Percentiles rank a stretch among this genome's conserved stretches.
Conservation (phyloP, 352 stramenopile species). For the Phytophthora constricta region DNA sequence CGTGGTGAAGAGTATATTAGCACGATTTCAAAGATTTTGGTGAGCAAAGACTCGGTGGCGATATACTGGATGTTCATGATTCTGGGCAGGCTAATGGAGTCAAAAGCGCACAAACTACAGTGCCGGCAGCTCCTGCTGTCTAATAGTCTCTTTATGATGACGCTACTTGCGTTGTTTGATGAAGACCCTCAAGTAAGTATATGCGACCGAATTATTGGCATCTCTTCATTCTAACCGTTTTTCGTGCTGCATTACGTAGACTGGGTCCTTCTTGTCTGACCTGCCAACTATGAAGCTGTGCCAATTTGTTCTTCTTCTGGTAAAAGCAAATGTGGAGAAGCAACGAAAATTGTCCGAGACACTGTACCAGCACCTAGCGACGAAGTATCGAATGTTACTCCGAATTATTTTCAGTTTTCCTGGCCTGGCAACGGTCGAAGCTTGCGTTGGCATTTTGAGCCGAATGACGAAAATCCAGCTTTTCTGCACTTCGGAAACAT, state of each 20-base stretch:
- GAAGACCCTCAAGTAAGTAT: conserved; percentile 62
- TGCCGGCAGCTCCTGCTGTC: conserved; percentile 70
- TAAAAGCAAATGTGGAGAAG: conserved; percentile 71
- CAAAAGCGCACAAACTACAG: conserved; percentile 61
- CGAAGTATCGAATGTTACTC: conserved; percentile 79
- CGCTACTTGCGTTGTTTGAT: conserved; percentile 75
- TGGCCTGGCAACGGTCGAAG: conserved; percentile 70
- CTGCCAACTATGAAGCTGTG: conserved; percentile 82
- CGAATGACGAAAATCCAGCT: conserved; percentile 75
- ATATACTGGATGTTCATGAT: conserved; percentile 85
- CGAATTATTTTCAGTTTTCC: conserved; percentile 84
- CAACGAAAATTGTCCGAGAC: conserved; percentile 66
- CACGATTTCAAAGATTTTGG: conserved; percentile 71
- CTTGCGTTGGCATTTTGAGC: conserved; percentile 74
- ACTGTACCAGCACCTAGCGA: conserved; percentile 74
- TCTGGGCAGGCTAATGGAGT: conserved; percentile 67
- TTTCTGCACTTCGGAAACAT: conserved; percentile 67
- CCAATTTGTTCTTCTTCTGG: conserved; percentile 69
- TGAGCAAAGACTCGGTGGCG: conserved; percentile 54
- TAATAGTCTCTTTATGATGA: conserved; percentile 65
- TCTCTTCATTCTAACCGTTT: conserved; percentile 8
- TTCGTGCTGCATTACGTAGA: conserved; percentile 43
- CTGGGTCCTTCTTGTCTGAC: conserved; percentile 65
- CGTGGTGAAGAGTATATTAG: conserved; percentile 75
- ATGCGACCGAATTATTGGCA: neutral